Conservation (phyloP, 2,329 filamentous ascomycete species). For the Cytospora leucostoma region DNA sequence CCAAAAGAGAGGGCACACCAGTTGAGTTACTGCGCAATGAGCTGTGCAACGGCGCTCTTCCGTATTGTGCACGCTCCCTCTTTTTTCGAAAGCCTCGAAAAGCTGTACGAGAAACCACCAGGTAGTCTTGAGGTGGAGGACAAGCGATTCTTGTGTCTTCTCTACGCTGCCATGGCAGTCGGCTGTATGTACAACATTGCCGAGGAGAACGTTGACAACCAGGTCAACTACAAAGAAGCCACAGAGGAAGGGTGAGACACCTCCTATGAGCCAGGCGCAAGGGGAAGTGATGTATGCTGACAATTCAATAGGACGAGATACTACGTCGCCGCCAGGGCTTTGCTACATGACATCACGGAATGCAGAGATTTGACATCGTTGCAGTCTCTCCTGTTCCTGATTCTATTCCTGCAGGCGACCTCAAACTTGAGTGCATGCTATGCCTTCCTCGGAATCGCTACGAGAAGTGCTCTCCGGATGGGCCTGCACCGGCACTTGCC, state of each 20-base stretch:
- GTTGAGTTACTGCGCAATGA: conserved; percentile 57
- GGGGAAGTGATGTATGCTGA: conserved; percentile 29
- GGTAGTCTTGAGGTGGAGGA: conserved; percentile 66
- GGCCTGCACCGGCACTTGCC: conserved; percentile 74
- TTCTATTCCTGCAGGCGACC: conserved; percentile 77
- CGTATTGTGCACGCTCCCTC: conserved; percentile 79
- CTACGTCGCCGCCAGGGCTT: conserved; percentile 65
- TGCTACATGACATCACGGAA: conserved; percentile 66
- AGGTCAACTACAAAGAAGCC: conserved; percentile 50
- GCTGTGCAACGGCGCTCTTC: conserved; percentile 58
- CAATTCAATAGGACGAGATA: conserved; percentile 64
- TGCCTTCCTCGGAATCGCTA: conserved; percentile 75
- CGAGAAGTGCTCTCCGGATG: conserved; percentile 74
- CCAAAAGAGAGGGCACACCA: conserved; percentile 56
- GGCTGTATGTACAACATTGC: conserved; percentile 71
- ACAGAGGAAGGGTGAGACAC: conserved; percentile 58
- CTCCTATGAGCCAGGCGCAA: neutral
- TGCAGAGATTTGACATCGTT: conserved; percentile 74
- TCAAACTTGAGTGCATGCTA: conserved; percentile 80
- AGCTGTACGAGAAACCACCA: conserved; percentile 70
- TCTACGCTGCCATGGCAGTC: conserved; percentile 71
- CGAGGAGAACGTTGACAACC: conserved; percentile 53
- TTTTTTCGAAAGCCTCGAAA: conserved; percentile 77
- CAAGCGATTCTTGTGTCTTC: conserved; percentile 66
- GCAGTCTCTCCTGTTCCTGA: conserved; percentile 77